A percentile compares a stretch with the other conserved stretches of the same genome.
phyloP scores from a whole-genome alignment of 2,329 filamentous ascomycete species.

The Clonostachys chloroleuca region DNA sequence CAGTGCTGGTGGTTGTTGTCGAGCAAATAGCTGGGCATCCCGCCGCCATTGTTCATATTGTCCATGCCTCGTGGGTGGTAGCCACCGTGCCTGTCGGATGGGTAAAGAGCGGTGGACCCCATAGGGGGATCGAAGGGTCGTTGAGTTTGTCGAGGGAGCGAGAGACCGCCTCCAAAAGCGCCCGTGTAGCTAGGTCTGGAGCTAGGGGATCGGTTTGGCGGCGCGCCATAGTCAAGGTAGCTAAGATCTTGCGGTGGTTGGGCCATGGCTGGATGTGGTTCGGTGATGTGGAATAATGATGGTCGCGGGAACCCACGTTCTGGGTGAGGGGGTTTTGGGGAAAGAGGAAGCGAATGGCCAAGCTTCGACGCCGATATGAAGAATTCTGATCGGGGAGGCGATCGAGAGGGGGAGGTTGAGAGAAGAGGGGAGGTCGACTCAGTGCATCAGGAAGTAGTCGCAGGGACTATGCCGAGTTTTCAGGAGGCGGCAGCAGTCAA shows the following conservation, averaged over 20 bases:
- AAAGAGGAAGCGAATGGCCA: background rate
- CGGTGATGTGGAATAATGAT: too few species aligned
- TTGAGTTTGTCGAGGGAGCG: conserved; percentile 50
- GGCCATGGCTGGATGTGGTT: conserved; percentile 20
- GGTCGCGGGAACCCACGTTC: too few species aligned
- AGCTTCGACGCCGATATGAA: background rate
- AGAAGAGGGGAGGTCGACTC: background rate
- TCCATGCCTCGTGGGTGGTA: conserved; percentile 54
- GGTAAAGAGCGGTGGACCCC: conserved; percentile 61
- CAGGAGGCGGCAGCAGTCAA: too few species aligned
- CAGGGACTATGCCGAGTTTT: background rate
- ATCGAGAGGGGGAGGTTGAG: background rate
- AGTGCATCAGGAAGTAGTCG: background rate
- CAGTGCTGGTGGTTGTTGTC: conserved; percentile 78
- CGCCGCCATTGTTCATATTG: conserved; percentile 28
- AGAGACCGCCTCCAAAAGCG: conserved; percentile 44
- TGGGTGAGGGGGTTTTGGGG: background rate
- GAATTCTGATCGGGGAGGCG: background rate
- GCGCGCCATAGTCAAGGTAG: conserved; percentile 64
- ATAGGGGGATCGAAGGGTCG: conserved; percentile 74
- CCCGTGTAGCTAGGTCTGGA: conserved; percentile 54
- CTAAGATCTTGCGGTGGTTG: conserved; percentile 57
- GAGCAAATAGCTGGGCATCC: conserved; percentile 44
- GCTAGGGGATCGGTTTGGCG: conserved; percentile 62
- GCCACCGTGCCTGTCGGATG: conserved; percentile 57